Conservation (phyloP, 2,329 filamentous ascomycete species). For the Leptographium wingfieldii region DNA sequence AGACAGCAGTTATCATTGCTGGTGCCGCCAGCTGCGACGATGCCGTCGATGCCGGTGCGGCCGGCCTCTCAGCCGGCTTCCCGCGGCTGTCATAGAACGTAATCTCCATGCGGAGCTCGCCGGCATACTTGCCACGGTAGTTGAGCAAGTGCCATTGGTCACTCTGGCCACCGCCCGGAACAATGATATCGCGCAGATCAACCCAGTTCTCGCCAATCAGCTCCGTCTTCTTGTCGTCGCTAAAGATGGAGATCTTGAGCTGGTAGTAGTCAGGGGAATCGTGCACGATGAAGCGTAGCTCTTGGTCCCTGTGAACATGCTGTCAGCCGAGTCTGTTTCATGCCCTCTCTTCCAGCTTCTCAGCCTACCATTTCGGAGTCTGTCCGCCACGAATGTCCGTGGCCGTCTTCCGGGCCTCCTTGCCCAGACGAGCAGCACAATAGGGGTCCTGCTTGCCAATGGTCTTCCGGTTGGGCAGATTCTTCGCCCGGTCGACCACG, state of each 20-base stretch:
- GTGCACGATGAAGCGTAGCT: constrained; percentile 90
- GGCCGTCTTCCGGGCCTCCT: constrained; percentile 93
- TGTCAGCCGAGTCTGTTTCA: background rate
- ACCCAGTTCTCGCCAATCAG: constrained; percentile 92
- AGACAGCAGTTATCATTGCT: constrained; percentile 34
- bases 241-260: constrained; percentile 91
- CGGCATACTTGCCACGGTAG: constrained; percentile 89
- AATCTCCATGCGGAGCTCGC: constrained; percentile 86
- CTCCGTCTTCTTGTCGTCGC: constrained; percentile 96
- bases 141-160: constrained; percentile 84
- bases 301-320: constrained; percentile 64
- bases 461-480: constrained; percentile 88
- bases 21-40: background rate
- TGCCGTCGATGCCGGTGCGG: background rate
- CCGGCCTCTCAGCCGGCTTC: constrained; percentile 54
- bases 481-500: constrained; percentile 90
- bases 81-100: constrained; percentile 89
- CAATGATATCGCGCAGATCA: constrained; percentile 66
- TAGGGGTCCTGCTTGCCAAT: constrained; percentile 99
- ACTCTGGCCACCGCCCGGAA: constrained; percentile 79
- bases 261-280: constrained; percentile 94
- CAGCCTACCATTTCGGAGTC: constrained; percentile 78
- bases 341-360: background rate
- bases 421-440: constrained; percentile 83
- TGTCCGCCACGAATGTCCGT: constrained; percentile 91